phyloP scores from a whole-genome alignment of 106 monocot species.

The Phalaenopsis aphrodite region DNA sequence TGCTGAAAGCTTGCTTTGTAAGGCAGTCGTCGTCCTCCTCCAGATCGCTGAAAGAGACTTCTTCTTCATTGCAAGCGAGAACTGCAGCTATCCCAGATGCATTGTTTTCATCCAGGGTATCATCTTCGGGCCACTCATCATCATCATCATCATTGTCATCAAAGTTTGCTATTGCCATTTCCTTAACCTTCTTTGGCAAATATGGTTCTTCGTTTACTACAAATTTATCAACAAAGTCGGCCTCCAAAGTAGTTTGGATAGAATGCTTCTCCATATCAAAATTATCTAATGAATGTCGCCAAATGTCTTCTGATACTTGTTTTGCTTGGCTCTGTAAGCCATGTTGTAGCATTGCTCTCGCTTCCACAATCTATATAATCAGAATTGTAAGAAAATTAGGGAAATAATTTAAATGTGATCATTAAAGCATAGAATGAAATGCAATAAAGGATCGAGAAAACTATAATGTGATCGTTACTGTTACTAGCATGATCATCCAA shows the following conservation, averaged over 20 bases:
- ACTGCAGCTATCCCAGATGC: constrained; percentile 7
- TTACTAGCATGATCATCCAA: too few relatives aligned
- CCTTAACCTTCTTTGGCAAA: background rate
- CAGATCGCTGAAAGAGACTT: constrained; percentile 57
- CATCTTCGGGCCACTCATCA: constrained; percentile 50
- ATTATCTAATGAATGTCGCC: constrained; percentile 4
- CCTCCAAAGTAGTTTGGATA: constrained; percentile 1
- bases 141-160: constrained; percentile 25
- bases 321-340: constrained; percentile 23
- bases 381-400: too few relatives aligned
- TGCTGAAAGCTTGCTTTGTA: constrained; percentile 8
- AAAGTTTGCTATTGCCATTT: background rate
- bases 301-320: constrained; percentile 4
- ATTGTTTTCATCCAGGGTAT: constrained; percentile 12
- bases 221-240: constrained; percentile 24
- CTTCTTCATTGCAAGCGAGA: constrained; percentile 24
- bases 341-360: constrained; percentile 39
- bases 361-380: constrained; percentile 37
- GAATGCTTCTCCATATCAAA: constrained; percentile 30
- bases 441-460: too few relatives aligned
- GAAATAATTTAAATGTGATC: too few relatives aligned
- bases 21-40: constrained; percentile 27
- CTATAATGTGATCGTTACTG: too few relatives aligned
- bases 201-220: constrained; percentile 25
- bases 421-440: too few relatives aligned